phyloP scores from a whole-genome alignment of 2,329 filamentous ascomycete species.

The Seiridium cupressi region DNA sequence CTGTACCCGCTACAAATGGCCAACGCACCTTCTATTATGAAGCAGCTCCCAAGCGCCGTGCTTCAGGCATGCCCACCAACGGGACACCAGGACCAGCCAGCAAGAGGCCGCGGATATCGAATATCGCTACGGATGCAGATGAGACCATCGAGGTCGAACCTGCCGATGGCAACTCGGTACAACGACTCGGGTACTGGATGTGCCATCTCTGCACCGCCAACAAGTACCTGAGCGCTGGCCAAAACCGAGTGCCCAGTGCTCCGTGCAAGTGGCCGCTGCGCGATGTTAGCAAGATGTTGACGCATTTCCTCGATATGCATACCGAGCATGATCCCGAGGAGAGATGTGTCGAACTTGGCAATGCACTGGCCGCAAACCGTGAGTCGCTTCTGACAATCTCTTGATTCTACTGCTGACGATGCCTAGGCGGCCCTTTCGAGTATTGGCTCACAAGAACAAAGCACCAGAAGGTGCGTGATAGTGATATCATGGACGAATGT shows the following conservation, averaged over 20 bases:
- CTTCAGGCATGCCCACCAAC: background rate
- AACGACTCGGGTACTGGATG: conserved; percentile 45
- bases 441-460: conserved; percentile 45
- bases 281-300: conserved; percentile 45
- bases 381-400: conserved; percentile 15
- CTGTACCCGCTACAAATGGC: conserved; percentile 9
- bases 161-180: conserved; percentile 21
- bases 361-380: conserved; percentile 39
- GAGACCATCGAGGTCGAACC: conserved; percentile 13
- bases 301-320: conserved; percentile 46
- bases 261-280: conserved; percentile 46
- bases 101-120: conserved; percentile 10
- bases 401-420: background rate
- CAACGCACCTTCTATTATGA: conserved; percentile 11
- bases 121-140: conserved; percentile 7
- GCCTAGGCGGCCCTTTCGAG: conserved; percentile 40
- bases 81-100: background rate
- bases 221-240: conserved; percentile 39
- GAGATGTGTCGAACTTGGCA: conserved; percentile 41
- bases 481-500: conserved; percentile 32
- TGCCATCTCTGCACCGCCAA: conserved; percentile 41
- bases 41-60: background rate
- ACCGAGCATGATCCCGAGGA: conserved; percentile 39
- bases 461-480: conserved; percentile 32
- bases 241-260: conserved; percentile 37